Base-by-base conservation (phyloP, 164 flowering plant genomes). In the Nymphaea colorata region DNA sequence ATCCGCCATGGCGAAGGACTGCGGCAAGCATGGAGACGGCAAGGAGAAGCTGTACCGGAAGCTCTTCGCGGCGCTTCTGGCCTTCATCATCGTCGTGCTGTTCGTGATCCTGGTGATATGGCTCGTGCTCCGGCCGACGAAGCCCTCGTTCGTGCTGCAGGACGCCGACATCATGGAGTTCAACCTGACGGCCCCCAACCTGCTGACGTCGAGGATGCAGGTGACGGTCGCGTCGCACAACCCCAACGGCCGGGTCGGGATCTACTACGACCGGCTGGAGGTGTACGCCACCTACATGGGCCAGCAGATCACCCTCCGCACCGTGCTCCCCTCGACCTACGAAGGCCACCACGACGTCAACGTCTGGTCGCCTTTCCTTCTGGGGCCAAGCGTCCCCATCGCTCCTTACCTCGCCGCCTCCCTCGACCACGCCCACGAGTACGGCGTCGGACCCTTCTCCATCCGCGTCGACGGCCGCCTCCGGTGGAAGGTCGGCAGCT, bases 151-250 rank as follows among this genome's bases (percentile, higher is more conserved):
- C 80, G 68, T 78, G 64, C 83, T 91, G 72, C 86, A 86, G 75
- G 93, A 91, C 79, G 88, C 81, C 76, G 86, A 96, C 43, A 82
- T 89, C 67, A 89, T 78, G 82, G 76, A 74, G 74, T 83, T 91
- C 85, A 89, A 84, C 87, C 68, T 80, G 71, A 67, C 96, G 6
- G 12, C 73, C 25, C 82, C 90, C 1, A 84, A 77, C 75, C 41
- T 77, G 74, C 80, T 91, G 61, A 76, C 90, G 66, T 76, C 90
- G 73, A 74, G 60, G 71, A 57, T 91, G 69, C 64, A 87, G 68
- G 80, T 87, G 75, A 86, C 93, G 61, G 18, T 91, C 67, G 69
- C 73, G n/a, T 78, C 93, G 41, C 81, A 82, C 8, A 90, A 90
- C 79, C 93, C 87, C 41, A 90, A 88, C 71, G 78, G 73, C 72